phyloP scores from a whole-genome alignment of 2,329 filamentous ascomycete species.

The Gnomoniopsis sp. region DNA sequence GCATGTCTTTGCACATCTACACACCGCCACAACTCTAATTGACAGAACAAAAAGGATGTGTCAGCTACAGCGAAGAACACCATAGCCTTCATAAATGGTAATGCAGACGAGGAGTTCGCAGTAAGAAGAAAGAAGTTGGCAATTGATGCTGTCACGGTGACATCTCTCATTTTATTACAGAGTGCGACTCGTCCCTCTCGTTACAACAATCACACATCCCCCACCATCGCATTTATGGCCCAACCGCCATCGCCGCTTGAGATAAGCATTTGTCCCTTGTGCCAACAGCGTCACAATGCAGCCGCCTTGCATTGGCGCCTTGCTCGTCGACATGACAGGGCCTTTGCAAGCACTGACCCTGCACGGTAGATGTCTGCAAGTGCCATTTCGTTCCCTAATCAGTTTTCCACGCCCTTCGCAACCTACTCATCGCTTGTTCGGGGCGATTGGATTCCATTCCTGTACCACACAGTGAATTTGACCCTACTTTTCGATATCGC shows the following conservation, averaged over 20 bases:
- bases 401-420: too few relatives aligned
- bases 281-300: conserved; percentile 4
- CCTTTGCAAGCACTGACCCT: background rate
- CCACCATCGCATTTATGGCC: background rate
- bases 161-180: background rate
- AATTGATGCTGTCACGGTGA: background rate
- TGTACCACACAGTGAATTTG: too few relatives aligned
- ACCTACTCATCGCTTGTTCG: too few relatives aligned
- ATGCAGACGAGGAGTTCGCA: background rate
- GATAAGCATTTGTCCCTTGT: background rate
- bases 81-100: too few relatives aligned
- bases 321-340: background rate
- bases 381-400: too few relatives aligned
- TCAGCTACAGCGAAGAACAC: too few relatives aligned
- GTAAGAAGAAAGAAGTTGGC: background rate
- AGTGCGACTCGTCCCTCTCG: background rate
- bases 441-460: too few relatives aligned
- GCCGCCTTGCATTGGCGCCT: background rate
- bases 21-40: too few relatives aligned
- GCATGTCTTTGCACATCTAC: too few relatives aligned
- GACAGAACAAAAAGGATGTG: too few relatives aligned
- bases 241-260: background rate
- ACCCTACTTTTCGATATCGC: too few relatives aligned
- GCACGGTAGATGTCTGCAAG: background rate
- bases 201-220: background rate